phyloP scores from a whole-genome alignment of 192 early-diverging fungal genomes.

The Coemansia sp. region DNA sequence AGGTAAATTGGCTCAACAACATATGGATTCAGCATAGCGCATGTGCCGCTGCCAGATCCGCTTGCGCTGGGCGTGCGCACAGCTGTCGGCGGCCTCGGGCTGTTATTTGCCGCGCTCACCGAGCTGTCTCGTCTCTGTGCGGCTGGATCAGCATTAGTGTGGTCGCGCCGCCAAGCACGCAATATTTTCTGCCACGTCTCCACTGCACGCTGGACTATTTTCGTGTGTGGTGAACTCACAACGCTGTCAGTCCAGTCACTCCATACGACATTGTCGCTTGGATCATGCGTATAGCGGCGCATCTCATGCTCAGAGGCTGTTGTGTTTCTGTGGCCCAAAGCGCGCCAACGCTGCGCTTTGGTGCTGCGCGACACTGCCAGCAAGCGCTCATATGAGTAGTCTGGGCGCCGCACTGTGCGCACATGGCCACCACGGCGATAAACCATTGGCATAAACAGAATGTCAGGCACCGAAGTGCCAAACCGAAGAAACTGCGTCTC shows the following conservation, averaged over 20 bases:
- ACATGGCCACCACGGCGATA: slow-evolving; percentile 16
- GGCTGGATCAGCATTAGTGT: background rate
- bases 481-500: slow-evolving; percentile 10
- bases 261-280: slow-evolving; percentile 17
- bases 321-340: too few species aligned
- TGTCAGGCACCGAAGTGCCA: slow-evolving; percentile 30
- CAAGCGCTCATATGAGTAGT: slow-evolving; percentile 35
- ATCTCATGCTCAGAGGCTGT: too few species aligned
- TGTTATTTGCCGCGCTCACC: slow-evolving; percentile 15
- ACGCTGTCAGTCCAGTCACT: slow-evolving; percentile 29
- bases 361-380: slow-evolving; percentile 29
- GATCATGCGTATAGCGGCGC: background rate
- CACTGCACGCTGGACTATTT: slow-evolving; percentile 14
- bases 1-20: slow-evolving; percentile 30
- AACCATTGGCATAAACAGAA: slow-evolving; percentile 19
- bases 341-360: slow-evolving; percentile 30
- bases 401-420: slow-evolving; percentile 20
- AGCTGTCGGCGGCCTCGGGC: slow-evolving; percentile 1
- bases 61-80: slow-evolving; percentile 3
- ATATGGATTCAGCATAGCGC: slow-evolving; percentile 14
- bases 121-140: slow-evolving; percentile 16
- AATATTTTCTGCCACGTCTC: slow-evolving; percentile 36
- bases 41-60: slow-evolving; percentile 10
- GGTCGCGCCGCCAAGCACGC: slow-evolving; percentile 15
- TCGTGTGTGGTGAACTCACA: background rate